These are phyloP conservation scores for Suhomyces chickasaworum DNA, from an alignment of 1,139 yeast species.

Conservation along the genomic window DNA sequence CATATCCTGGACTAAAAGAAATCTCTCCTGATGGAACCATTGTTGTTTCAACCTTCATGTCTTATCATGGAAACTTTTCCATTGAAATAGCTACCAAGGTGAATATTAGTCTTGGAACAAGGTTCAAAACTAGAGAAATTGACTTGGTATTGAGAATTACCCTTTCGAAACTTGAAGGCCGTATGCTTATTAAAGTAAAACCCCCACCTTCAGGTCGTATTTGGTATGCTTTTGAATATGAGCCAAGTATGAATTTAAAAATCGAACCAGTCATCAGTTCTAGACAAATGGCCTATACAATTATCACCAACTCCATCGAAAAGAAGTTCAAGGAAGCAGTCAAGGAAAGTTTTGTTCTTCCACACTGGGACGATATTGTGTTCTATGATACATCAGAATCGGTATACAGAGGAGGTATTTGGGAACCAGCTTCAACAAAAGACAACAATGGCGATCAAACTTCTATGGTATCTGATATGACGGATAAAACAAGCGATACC, in stretches of 20 bases:
- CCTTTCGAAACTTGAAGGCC: constrained; percentile 71
- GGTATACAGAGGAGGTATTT: constrained; percentile 86
- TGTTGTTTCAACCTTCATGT: constrained; percentile 60
- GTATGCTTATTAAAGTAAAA: constrained; percentile 66
- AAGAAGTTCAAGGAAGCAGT: constrained; percentile 78
- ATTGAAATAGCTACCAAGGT: constrained; percentile 80
- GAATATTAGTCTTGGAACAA: constrained; percentile 68
- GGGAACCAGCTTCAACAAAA: constrained; percentile 55
- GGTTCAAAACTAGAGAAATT: constrained; percentile 78
- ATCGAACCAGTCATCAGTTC: constrained; percentile 90
- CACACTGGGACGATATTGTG: constrained; percentile 85
- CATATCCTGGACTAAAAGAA: constrained; percentile 69
- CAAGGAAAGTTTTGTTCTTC: constrained; percentile 76
- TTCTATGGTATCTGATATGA: constrained; percentile 7
- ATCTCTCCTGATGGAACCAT: constrained; percentile 81
- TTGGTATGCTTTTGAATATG: constrained; percentile 86
- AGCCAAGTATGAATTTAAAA: constrained; percentile 72
- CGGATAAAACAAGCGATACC: constrained; percentile 3
- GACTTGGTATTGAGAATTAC: constrained; percentile 74
- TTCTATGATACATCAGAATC: constrained; percentile 67
- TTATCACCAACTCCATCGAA: constrained; percentile 79
- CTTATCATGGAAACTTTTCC: constrained; percentile 73
- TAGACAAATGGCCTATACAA: constrained; percentile 71
- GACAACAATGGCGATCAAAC: not conserved
- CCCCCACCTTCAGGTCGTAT: constrained; percentile 89